Base-by-base conservation (phyloP, 2,329 filamentous ascomycete species). In the Thelonectria olida region DNA sequence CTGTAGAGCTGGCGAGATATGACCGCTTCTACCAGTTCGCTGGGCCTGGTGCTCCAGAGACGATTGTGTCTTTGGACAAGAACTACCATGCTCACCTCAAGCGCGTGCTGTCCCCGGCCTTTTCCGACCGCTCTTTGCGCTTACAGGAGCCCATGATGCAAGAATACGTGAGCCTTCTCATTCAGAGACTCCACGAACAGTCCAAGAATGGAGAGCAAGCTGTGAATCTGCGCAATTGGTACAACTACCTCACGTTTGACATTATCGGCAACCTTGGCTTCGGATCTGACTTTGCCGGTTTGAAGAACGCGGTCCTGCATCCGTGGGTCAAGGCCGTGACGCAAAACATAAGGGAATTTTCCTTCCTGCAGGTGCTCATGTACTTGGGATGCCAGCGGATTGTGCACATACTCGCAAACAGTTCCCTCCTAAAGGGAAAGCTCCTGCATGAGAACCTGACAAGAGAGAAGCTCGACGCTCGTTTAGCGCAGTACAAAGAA, bases 181-280 rank as follows among this genome's bases (percentile, higher is more conserved):
- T 61, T 9, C 28, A 3, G 4, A 27, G 54, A 23, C 36, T 61
- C 7, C 28, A 38, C 12, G 48, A 61, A 34, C 8, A 39, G 12
- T 48, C 53, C 13, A 38, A 50, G 17, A 23, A 22, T 12, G 52
- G 58, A 8, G 9, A 28, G 17, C 12, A 12, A 8, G 2, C 20
- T 15, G 50, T 72, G 31, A 62, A 74, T 31, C 34, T 76, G 17
- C 58, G 64, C 0, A 59, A 63, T 6, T 75, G 67, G 73, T 72
- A 69, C 61, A 70, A 69, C 38, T 72, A 64, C 19, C 59, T 70
- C 0, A 75, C 74, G 0, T 76, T 76, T 9, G 74, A 76, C 19
- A 51, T 68, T 0, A 63, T 75, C 23, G 57, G 62, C 0, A 70
- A 74, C 36, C 58, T 75, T 0, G 67, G 62, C 17, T 73, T 75